Percentiles rank a stretch among this genome's conserved stretches.
These are phyloP conservation scores for Fusarium globosum DNA, from an alignment of 2,329 filamentous ascomycete genomes.

Conservation along the genomic window DNA sequence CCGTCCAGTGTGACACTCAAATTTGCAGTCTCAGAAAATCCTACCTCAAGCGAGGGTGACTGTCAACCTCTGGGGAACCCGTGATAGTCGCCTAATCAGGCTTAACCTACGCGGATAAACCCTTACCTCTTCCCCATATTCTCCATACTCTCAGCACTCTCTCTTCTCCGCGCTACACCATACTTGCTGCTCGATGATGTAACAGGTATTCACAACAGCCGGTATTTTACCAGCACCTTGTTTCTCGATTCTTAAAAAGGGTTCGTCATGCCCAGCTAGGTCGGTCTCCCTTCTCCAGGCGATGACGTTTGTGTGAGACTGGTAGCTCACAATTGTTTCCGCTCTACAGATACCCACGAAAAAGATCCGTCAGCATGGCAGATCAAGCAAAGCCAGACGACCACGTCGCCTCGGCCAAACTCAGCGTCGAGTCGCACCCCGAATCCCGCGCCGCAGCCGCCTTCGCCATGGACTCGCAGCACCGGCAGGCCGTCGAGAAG, in stretches of 20 bases:
- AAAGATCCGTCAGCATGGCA: slow-evolving; percentile 7
- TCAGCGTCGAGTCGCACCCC: slow-evolving; percentile 31
- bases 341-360: too few relatives aligned
- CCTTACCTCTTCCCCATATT: slow-evolving; percentile 27
- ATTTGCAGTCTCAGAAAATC: slow-evolving; percentile 13
- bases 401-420: slow-evolving; percentile 29
- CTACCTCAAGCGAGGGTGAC: slow-evolving; percentile 20
- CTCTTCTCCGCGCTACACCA: slow-evolving; percentile 13
- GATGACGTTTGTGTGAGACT: slow-evolving; percentile 2
- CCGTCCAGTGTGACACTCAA: slow-evolving; percentile 21
- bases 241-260: slow-evolving; percentile 10
- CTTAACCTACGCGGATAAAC: slow-evolving; percentile 10
- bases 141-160: not conserved
- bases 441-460: slow-evolving; percentile 14
- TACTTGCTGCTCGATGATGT: slow-evolving; percentile 19
- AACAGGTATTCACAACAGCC: slow-evolving; percentile 1
- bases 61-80: slow-evolving; percentile 9
- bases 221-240: not conserved
- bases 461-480: slow-evolving; percentile 54
- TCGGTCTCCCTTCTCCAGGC: not conserved
- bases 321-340: not conserved
- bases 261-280: not conserved
- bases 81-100: not conserved
- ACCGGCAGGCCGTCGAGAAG: slow-evolving; percentile 69
- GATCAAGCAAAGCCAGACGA: slow-evolving; percentile 26